Evolutionary conservation across 2,329 filamentous ascomycete species (phyloP).

Genomic region (Aspergillus transmontanensis): DNA sequence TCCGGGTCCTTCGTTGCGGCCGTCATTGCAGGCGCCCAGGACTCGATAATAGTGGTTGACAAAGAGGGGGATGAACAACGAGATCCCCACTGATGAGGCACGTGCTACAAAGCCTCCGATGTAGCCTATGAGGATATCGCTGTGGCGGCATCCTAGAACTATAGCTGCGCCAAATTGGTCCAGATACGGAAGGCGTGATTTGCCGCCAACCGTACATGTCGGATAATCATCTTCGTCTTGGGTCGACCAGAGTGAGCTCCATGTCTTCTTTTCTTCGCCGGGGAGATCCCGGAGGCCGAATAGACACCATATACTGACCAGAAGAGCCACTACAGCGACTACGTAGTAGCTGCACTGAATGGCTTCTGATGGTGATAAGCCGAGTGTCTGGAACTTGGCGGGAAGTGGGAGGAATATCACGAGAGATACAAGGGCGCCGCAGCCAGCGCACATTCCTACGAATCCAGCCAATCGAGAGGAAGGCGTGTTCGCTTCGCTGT

Average conservation of each 20-base stretch:
- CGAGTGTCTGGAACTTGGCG: slow-evolving; percentile 72
- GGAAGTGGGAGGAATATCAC: slow-evolving; percentile 83
- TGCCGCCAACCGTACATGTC: slow-evolving; percentile 5
- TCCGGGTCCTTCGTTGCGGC: slow-evolving; percentile 33
- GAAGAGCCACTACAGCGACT: slow-evolving; percentile 71
- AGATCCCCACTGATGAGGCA: slow-evolving; percentile 92
- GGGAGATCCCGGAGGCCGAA: slow-evolving; percentile 69
- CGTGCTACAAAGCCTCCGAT: slow-evolving; percentile 92
- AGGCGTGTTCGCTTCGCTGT: slow-evolving; percentile 36
- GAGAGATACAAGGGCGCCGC: slow-evolving; percentile 84
- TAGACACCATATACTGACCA: slow-evolving; percentile 74
- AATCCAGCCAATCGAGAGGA: slow-evolving; percentile 76
- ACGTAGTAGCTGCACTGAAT: slow-evolving; percentile 86
- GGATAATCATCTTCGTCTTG: slow-evolving; percentile 4
- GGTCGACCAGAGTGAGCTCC: slow-evolving; percentile 53
- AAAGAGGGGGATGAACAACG: slow-evolving; percentile 89
- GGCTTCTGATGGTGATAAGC: slow-evolving; percentile 72
- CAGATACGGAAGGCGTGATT: slow-evolving; percentile 37
- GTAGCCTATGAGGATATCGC: slow-evolving; percentile 82
- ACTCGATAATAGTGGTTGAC: slow-evolving; percentile 88
- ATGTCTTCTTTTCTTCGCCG: slow-evolving; percentile 79
- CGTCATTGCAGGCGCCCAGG: slow-evolving; percentile 72
- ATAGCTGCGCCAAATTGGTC: slow-evolving; percentile 65
- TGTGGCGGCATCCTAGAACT: slow-evolving; percentile 71
- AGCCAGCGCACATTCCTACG: slow-evolving; percentile 90